A percentile compares a stretch with the other conserved stretches of the same genome.
Conservation (phyloP, 2,329 filamentous ascomycete genomes). For the Knufia fluminis region DNA sequence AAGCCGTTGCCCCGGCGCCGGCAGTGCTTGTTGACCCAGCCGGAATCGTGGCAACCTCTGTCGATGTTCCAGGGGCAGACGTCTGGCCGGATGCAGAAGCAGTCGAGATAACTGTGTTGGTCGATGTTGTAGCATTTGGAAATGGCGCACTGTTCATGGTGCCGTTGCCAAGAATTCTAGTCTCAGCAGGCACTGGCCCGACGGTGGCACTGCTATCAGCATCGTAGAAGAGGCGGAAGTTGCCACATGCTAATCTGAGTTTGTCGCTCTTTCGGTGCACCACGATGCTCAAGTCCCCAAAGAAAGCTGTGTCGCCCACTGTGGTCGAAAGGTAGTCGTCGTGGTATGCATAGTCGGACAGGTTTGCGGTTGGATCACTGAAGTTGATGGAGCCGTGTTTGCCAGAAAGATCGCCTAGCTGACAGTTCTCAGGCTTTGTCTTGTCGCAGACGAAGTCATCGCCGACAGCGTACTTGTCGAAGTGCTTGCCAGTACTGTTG, state of each 20-base stretch:
- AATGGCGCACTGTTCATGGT: neutral
- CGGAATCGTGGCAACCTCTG: neutral
- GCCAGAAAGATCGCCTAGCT: conserved; percentile 67
- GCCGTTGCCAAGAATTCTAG: neutral
- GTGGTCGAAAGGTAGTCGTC: conserved; percentile 43
- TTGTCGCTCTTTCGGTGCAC: conserved; percentile 44
- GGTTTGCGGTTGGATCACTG: conserved; percentile 21
- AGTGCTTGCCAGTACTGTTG: conserved; percentile 55
- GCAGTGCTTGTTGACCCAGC: neutral
- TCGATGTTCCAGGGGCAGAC: neutral
- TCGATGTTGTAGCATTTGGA: neutral
- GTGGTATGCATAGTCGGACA: conserved; percentile 31
- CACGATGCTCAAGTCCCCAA: conserved; percentile 47
- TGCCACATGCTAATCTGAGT: conserved; percentile 48
- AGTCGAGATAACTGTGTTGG: neutral
- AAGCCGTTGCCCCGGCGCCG: neutral
- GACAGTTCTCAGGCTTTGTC: conserved; percentile 52
- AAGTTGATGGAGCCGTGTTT: conserved; percentile 57
- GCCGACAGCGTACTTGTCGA: conserved; percentile 59
- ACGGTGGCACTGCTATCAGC: neutral
- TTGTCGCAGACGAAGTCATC: conserved; percentile 54
- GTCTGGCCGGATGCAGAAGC: neutral
- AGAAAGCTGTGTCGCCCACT: conserved; percentile 35
- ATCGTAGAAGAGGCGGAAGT: conserved; percentile 34
- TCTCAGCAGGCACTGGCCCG: neutral